Evolutionary conservation across 352 stramenopile genomes (phyloP), one percentile per base, ranked within the genome.

Genomic region (Blastocystis sp.): DNA sequence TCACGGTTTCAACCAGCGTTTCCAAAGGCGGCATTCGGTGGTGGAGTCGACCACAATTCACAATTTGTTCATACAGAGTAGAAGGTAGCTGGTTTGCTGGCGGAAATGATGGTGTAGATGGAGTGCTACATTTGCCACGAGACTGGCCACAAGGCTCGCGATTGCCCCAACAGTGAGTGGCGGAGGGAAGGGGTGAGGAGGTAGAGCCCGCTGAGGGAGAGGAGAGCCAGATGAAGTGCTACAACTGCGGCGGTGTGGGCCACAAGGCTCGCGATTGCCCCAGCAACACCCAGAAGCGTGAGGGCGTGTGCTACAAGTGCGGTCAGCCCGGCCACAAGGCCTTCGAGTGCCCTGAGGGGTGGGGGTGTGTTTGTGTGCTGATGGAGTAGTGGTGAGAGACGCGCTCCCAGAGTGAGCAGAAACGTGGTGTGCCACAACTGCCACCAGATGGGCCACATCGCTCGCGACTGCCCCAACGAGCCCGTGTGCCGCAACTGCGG

Each of bases 401-500:
- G 42, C 11, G 42, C 34, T 52, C 11, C 10, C 34, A n/a, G 59
- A n/a, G n/a, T 24, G 21, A 64, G n/a, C n/a, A 24, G n/a, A 64
- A 64, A 81, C n/a, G 61, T 57, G 45, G 71, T 81, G 10, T 90
- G 89, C 78, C 88, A 81, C n/a, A 81, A 81, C 71, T 81, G 71
- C 60, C 54, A 42, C 42, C 71, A 81, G 60, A 24, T 42, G 61
- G 71, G 71, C 0, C 71, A 81, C 42, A 81, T 70, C 28, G 28
- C 28, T 34, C 28, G 28, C 28, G 28, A 34, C 28, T 34, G 28
- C 28, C 28, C 28, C 28, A 81, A 81, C 52, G 82, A 70, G 28
- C 76, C 24, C n/a, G 11, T 84, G 9, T 90, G 89, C 68, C 89
- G 79, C 45, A 24, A 65, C 45, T 84, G 74, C 45, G 21, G 21